These are phyloP conservation scores for Nephelium lappaceum DNA, from an alignment of 345 rosid genomes.

Conservation along the genomic window DNA sequence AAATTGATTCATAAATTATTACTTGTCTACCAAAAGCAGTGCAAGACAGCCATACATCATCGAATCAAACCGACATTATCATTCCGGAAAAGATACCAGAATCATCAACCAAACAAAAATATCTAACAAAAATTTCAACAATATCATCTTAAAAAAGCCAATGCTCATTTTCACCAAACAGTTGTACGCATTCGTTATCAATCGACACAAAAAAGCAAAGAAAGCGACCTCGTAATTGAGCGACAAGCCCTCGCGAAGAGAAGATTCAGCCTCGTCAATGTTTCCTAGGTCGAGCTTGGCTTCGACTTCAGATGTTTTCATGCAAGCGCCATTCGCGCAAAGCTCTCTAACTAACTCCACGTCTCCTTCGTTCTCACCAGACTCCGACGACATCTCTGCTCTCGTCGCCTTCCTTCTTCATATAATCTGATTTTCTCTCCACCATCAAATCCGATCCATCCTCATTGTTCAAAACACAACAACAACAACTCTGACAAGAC, in stretches of 20 bases:
- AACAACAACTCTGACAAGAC: neutral
- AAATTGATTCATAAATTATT: neutral
- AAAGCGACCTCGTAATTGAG: conserved; percentile 75
- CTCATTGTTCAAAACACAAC: neutral
- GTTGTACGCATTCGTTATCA: neutral
- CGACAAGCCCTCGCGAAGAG: conserved; percentile 81
- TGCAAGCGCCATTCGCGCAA: conserved; percentile 70
- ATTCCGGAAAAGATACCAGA: no score
- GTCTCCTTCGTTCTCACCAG: conserved; percentile 35
- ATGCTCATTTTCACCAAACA: neutral
- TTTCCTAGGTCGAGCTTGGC: conserved; percentile 91
- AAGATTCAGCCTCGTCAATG: conserved; percentile 91
- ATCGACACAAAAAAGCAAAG: neutral
- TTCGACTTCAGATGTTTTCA: conserved; percentile 76
- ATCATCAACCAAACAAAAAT: conserved; percentile 6
- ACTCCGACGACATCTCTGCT: conserved; percentile 36
- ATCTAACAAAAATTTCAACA: neutral
- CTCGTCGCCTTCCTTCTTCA: conserved; percentile 24
- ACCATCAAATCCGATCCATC: neutral
- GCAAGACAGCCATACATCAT: neutral
- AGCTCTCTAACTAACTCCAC: conserved; percentile 41
- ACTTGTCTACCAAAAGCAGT: neutral
- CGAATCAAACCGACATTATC: neutral
- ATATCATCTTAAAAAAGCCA: neutral
- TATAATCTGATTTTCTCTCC: neutral